Percentiles rank a stretch among this genome's conserved stretches.
Evolutionary conservation across 202 grass and related monocot genomes (phyloP).

Genomic region (Schoenoplectus triqueter): DNA sequence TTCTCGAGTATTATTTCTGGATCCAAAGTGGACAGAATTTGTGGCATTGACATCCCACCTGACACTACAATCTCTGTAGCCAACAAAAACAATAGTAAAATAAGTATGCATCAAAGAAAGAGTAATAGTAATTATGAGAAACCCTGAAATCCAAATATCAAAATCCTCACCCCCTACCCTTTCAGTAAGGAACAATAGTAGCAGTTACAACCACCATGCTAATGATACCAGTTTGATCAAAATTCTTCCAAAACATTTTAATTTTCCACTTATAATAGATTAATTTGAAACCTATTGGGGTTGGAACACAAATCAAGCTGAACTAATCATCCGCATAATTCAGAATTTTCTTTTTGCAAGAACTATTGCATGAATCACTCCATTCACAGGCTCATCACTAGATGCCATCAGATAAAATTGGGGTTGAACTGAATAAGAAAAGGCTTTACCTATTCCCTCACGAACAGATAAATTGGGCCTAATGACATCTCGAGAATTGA

Average conservation of each 20-base stretch:
- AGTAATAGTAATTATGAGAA: background rate
- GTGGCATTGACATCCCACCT: conserved; percentile 96
- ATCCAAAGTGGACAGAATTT: conserved; percentile 72
- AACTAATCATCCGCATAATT: too few species aligned
- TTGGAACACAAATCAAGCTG: background rate
- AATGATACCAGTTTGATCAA: background rate
- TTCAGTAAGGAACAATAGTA: background rate
- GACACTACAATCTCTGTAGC: conserved; percentile 86
- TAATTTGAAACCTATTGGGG: background rate
- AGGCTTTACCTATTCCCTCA: conserved; percentile 80
- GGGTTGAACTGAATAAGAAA: conserved; percentile 24
- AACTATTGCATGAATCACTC: too few species aligned
- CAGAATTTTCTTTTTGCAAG: too few species aligned
- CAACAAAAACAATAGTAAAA: background rate
- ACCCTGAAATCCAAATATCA: background rate
- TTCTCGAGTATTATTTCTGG: conserved; percentile 57
- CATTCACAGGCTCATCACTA: background rate
- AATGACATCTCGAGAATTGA: conserved; percentile 88
- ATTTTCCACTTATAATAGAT: background rate
- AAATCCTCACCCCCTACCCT: background rate
- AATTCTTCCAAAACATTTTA: background rate
- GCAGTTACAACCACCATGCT: background rate
- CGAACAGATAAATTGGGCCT: conserved; percentile 90
- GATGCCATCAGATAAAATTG: background rate
- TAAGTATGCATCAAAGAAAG: background rate